These are phyloP conservation scores for Diaporthe citri DNA, from an alignment of 2,329 filamentous ascomycete genomes.

Conservation along the genomic window DNA sequence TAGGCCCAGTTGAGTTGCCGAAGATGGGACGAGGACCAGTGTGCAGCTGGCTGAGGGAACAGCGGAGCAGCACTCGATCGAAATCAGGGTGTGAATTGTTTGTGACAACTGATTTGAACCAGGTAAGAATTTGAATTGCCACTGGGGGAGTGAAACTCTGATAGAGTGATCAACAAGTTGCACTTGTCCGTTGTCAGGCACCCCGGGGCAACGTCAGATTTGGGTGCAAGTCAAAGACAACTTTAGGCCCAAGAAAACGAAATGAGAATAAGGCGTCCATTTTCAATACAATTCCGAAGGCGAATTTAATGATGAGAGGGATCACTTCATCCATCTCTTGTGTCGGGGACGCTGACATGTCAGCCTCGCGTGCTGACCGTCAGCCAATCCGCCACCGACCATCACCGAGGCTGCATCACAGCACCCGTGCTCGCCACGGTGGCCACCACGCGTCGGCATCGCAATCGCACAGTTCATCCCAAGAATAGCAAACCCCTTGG, in stretches of 20 bases:
- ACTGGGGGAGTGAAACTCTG: neutral
- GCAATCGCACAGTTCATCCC: neutral
- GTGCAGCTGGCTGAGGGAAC: neutral
- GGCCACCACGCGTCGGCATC: neutral
- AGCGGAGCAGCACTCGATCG: neutral
- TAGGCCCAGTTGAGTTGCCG: neutral
- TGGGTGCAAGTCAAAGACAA: neutral
- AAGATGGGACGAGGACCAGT: neutral
- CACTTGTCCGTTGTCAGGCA: neutral
- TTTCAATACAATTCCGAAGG: neutral
- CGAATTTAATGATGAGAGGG: neutral
- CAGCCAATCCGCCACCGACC: slow-evolving; percentile 1
- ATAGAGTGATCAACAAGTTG: neutral
- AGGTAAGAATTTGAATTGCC: neutral
- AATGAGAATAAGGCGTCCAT: rapidly evolving
- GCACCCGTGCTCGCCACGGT: neutral
- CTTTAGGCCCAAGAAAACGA: neutral
- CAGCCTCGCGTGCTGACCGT: slow-evolving; percentile 21
- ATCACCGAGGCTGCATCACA: neutral
- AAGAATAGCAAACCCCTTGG: neutral
- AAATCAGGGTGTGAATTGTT: neutral
- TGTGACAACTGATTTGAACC: neutral
- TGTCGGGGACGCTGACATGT: slow-evolving; percentile 3
- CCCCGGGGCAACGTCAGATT: neutral
- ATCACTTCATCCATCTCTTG: neutral